A percentile compares a stretch with the other conserved stretches of the same genome.
These are phyloP conservation scores for Penicillium cosmopolitanum DNA, from an alignment of 495 filamentous ascomycete species.

Conservation along the genomic window DNA sequence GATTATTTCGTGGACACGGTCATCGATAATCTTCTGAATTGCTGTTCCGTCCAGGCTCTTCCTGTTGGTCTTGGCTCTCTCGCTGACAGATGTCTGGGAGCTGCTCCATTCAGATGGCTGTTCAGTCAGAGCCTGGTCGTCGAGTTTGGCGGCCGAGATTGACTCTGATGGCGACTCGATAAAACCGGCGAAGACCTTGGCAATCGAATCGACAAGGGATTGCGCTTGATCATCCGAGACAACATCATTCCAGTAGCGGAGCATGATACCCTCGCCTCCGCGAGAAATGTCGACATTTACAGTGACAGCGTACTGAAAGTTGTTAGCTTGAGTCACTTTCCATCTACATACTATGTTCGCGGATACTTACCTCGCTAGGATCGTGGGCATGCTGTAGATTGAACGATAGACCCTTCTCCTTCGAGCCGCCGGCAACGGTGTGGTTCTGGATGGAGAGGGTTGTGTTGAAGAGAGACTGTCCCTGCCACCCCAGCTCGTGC, in stretches of 20 bases:
- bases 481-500: conserved; percentile 54
- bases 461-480: conserved; percentile 59
- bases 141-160: conserved; percentile 30
- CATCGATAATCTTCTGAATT: conserved; percentile 44
- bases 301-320: conserved; percentile 47
- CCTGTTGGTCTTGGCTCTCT: conserved; percentile 15
- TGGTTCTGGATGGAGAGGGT: conserved; percentile 59
- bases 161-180: conserved; percentile 32
- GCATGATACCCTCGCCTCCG: conserved; percentile 47
- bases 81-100: conserved; percentile 19
- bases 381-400: conserved; percentile 47
- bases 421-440: conserved; percentile 33
- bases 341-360: not conserved
- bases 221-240: conserved; percentile 47
- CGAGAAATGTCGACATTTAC: conserved; percentile 51
- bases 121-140: conserved; percentile 1
- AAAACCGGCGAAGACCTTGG: conserved; percentile 39
- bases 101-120: conserved; percentile 15
- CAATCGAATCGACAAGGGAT: conserved; percentile 34
- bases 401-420: conserved; percentile 43
- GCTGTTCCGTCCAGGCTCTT: conserved; percentile 29
- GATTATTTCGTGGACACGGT: conserved; percentile 46
- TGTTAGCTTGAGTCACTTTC: conserved; percentile 2
- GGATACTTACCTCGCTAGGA: conserved; percentile 47
- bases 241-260: conserved; percentile 53